Evolutionary conservation across 345 rosid species (phyloP), one percentile per base, ranked within the genome.

Genomic region (Boechera divaricarpa): DNA sequence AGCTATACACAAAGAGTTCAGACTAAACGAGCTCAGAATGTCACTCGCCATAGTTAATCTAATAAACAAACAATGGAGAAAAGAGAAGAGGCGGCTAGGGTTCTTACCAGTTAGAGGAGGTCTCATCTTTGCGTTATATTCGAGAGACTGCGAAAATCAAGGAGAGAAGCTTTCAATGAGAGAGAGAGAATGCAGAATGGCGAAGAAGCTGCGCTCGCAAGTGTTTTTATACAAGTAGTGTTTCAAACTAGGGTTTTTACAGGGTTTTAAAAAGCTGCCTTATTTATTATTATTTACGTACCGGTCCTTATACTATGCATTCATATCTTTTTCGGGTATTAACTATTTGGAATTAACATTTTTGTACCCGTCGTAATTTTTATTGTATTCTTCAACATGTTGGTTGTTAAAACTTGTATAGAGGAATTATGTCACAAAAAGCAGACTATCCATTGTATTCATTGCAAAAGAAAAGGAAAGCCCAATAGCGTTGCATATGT

Each of bases 41-140:
- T 51, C 6, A 45, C 11, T 39, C 7, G 8, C 55, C 16, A 39
- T 21, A 21, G 61, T 15, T 12, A 49, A 60, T 28, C 75, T 44
- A 0, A 13, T 1, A 69, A 24, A 9, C 70, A 45, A 70, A 11
- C 26, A 13, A 51, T 31, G 24, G 16, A 33, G 58, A 31, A 33
- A 5, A 49, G 36, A 3, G 2, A 28, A 31, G 48, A 4, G 81
- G 68, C 73, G 68, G 77, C 67, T 77, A 77, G 73, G 81, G 72
- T 72, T 78, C 42, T 39, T 78, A 78, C 81, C 61, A 38, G 81
- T 78, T 51, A 78, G 73, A 72, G 81, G 81, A 78, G 81, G 81
- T 32, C 81, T 78, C 81, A 78, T 78, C 26, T 78, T 72, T 41
- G 67, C 21, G 42, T 63, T 42, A 12, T 18, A 33, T 2, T 45